phyloP scores from a whole-genome alignment of 371 early-diverging fungal genomes.

The Smittium mucronatum region DNA sequence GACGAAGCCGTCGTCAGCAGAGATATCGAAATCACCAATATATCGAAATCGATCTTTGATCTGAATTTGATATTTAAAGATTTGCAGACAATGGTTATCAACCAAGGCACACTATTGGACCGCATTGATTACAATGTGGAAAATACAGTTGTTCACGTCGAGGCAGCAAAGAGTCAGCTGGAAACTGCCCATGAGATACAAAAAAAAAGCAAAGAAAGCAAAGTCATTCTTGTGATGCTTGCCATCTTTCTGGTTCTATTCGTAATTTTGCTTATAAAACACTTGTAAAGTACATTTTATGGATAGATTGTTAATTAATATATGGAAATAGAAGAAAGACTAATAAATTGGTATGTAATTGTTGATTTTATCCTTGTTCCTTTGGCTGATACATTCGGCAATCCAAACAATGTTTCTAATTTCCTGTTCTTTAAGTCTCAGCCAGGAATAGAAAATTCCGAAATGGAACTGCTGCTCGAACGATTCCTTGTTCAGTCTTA shows the following conservation, averaged over 20 bases:
- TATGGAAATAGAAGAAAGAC: not conserved
- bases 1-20: constrained; percentile 62
- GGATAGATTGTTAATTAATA: not conserved
- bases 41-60: constrained; percentile 80
- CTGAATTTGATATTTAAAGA: constrained; percentile 85
- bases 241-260: not conserved
- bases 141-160: constrained; percentile 58
- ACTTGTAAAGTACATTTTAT: not conserved
- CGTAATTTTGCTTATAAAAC: not conserved
- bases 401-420: constrained; percentile 99
- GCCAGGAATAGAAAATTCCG: constrained; percentile 91
- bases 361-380: constrained; percentile 87
- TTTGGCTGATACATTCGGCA: constrained; percentile 97
- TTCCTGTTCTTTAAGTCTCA: constrained; percentile 98
- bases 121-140: constrained; percentile 96
- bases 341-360: constrained; percentile 84
- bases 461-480: constrained; percentile 95
- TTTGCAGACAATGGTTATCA: constrained; percentile 86
- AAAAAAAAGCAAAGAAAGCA: not conserved
- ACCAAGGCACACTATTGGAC: constrained; percentile 92
- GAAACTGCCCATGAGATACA: constrained; percentile 46
- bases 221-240: not conserved
- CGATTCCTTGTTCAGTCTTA: constrained; percentile 78
- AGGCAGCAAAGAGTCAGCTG: constrained; percentile 73
- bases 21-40: constrained; percentile 81